Base-by-base conservation (phyloP, 768 basidiomycete genomes). In the Russula sp. region DNA sequence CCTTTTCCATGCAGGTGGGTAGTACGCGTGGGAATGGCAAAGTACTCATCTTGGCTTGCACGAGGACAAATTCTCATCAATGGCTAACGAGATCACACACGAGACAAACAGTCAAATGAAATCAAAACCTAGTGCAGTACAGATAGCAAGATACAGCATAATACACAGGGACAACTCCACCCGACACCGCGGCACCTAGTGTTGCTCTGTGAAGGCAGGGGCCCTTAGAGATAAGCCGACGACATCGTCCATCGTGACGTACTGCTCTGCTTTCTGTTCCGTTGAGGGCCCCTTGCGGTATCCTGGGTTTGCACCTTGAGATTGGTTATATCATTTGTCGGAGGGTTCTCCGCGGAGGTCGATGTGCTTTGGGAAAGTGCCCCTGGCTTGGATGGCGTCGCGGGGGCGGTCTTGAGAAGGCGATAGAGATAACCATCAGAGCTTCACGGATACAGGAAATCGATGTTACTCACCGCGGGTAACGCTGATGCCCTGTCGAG, bases 401-500 rank as follows among this genome's bases (percentile, higher is more conserved):
- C n/a, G 3, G 62, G 61, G 4, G 34, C 62, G 13, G 62, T 63
- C 62, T 58, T 36, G n/a, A 20, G 18, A n/a, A 11, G 1, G 49
- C 35, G 3, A 18, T 32, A n/a, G 55, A 34, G 43, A 11, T 16
- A 18, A 16, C 2, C 22, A 20, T 49, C 11, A 52, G 51, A 45
- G 42, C 7, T 14, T 20, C 9, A 10, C 16, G 8, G 5, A 7
- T n/a, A 13, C 29, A 34, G 10, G 35, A 13, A 29, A 48, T 29
- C 3, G 11, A 11, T 3, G 2, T 46, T 29, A 53, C 51, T 48
- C n/a, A 59, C 62, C 2, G 62, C 51, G 6, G 62, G 57, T 18
- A 63, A 29, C 9, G 38, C n/a, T 0, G 62, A 63, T 10, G 62
- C 62, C 39, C 62, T 35, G 5, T 63, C 62, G 0, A 63, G 0